Evolutionary conservation across 2,329 filamentous ascomycete genomes (phyloP).

Genomic region (Sclerotinia glacialis): DNA sequence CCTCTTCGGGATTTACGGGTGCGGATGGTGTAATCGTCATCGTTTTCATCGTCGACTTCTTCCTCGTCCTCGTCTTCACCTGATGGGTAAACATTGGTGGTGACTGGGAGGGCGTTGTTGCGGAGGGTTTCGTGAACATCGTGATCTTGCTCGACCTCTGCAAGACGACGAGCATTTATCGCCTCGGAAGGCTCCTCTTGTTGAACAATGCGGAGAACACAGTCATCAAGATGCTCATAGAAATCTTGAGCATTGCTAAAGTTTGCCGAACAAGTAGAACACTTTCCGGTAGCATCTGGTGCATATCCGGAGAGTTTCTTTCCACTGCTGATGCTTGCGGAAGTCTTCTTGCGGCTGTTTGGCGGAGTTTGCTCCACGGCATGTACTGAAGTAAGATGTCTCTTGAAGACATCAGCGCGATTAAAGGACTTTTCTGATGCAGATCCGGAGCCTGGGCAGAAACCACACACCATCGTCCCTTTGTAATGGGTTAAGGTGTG

Average conservation of each 20-base stretch:
- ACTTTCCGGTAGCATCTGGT: slow-evolving; percentile 77
- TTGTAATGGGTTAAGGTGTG: slow-evolving; percentile 97
- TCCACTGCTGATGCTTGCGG: slow-evolving; percentile 35
- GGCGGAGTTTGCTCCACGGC: slow-evolving; percentile 91
- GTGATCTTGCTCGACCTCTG: slow-evolving; percentile 62
- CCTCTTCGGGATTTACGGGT: slow-evolving; percentile 44
- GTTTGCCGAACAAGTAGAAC: slow-evolving; percentile 83
- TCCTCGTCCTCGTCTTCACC: slow-evolving; percentile 51
- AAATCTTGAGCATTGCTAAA: slow-evolving; percentile 92
- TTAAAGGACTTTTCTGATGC: slow-evolving; percentile 94
- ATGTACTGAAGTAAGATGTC: slow-evolving; percentile 89
- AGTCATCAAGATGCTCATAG: slow-evolving; percentile 89
- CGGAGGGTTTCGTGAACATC: slow-evolving; percentile 61
- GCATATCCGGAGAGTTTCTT: slow-evolving; percentile 67
- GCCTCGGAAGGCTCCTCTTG: slow-evolving; percentile 68
- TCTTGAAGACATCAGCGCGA: slow-evolving; percentile 93
- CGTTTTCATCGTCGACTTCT: slow-evolving; percentile 54
- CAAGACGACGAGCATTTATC: slow-evolving; percentile 64
- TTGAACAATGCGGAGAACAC: slow-evolving; percentile 68
- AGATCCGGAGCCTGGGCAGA: slow-evolving; percentile 85
- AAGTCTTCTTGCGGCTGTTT: slow-evolving; percentile 74
- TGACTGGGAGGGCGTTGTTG: slow-evolving; percentile 50
- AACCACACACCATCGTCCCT: slow-evolving; percentile 95
- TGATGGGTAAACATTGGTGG: slow-evolving; percentile 48
- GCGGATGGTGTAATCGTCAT: slow-evolving; percentile 56